Evolutionary conservation across 2,329 filamentous ascomycete species (phyloP), one percentile per base, ranked within the genome.

Genomic region (Daldinia sp.): DNA sequence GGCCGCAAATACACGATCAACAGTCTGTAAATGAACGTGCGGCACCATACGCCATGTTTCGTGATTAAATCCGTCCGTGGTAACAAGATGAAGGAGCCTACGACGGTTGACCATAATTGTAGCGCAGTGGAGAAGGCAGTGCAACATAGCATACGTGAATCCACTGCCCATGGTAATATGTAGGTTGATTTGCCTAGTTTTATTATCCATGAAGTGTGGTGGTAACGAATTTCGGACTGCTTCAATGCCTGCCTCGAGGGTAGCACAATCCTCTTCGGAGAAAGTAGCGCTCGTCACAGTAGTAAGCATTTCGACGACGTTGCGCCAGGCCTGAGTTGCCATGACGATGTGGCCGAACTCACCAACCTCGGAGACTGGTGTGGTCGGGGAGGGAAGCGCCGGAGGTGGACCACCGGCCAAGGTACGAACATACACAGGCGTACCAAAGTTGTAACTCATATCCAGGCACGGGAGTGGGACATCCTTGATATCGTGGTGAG

Each of bases 151-250:
- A 71, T 85, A 88, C 0, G 84, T 87, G 69, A 84, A 85, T 57
- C 85, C 85, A 43, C 85, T 87, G 32, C 85, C 85, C 85, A 87
- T 87, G 17, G 85, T 87, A 71, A 88, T 86, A 73, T 88, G 85
- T 4, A 87, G 77, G 70, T 82, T 85, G 71, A 87, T 85, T 75
- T 88, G 85, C 35, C 83, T 83, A 0, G 84, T 82, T 75, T 87
- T 87, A 70, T 88, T 85, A 70, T 88, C 85, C 64, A 85, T 79
- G 58, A 85, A 87, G 73, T 87, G 85, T 77, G 85, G 82, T 1
- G 85, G 85, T 43, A 87, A 74, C 1, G 82, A 82, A 63, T 78
- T 78, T 29, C 85, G 82, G 9, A 87, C 82, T 7, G 77, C 75
- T 30, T 87, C 84, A 60, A 88, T 86, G 57, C 85, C 83, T 21